Base-by-base conservation (phyloP, 208 protist species). In the Crithidia brevicula region DNA sequence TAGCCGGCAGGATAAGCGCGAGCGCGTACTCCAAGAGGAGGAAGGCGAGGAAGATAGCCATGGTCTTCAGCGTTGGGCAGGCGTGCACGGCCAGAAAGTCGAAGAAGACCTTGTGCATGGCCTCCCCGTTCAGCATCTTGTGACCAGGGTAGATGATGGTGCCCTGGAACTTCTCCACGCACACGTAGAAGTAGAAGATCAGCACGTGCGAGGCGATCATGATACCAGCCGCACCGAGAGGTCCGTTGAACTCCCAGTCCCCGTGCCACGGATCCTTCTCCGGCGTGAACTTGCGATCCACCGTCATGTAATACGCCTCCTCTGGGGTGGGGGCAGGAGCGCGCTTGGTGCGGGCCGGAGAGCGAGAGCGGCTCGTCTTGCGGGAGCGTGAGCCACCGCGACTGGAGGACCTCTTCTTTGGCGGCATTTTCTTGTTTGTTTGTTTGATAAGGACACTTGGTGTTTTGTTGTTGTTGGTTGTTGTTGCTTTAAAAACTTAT, bases 171-270 rank as follows among this genome's bases (percentile, higher is more conserved):
- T 80, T 64, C 53, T 88, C 70, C 20, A 97, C 64, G 57, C 86
- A 92, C 3, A 91, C 82, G 63, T 80, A 97, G 64, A 96, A 86
- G 86, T 97, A 98, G 83, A 85, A 96, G 54, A 97, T 87, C 42
- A 96, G 62, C 13, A 91, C 53, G 61, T 96, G 95, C n/a, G 87
- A 95, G 49, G 69, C 71, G 34, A 91, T 52, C 82, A 98, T 98
- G 67, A 98, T 95, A 43, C 23, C 56, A 23, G 85, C 30, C 4
- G 70, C 85, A 62, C 76, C 82, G n/a, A 80, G 63, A 0, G 79
- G 78, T 7, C 94, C 94, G 18, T 79, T 82, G 69, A 98, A 98
- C 67, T 98, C 92, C 50, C 81, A 93, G 22, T 83, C 31, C 8
- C 86, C 90, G 53, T 77, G 46, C 88, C 90, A 93, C 38, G n/a